These are phyloP conservation scores for Ophiostoma angusticollis DNA, from an alignment of 2,329 filamentous ascomycete species.

Conservation along the genomic window DNA sequence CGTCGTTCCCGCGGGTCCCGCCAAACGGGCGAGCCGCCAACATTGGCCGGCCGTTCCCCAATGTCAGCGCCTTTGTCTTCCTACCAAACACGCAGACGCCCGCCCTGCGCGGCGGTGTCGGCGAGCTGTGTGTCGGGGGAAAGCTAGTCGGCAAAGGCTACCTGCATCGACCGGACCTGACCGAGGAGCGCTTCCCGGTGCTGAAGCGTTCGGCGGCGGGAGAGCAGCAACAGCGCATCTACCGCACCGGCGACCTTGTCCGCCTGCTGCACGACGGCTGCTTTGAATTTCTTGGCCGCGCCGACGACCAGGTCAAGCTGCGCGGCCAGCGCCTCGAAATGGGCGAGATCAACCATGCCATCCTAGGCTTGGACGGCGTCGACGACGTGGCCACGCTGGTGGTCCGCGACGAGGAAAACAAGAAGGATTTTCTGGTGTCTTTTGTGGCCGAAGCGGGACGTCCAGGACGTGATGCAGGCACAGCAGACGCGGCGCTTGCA, in stretches of 20 bases:
- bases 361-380: slow-evolving; percentile 44
- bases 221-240: too few relatives aligned
- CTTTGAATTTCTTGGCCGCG: slow-evolving; percentile 77
- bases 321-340: slow-evolving; percentile 82
- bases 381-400: slow-evolving; percentile 68
- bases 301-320: slow-evolving; percentile 86
- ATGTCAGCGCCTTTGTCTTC: slow-evolving; percentile 75
- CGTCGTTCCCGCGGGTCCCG: slow-evolving; percentile 75
- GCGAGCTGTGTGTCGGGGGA: slow-evolving; percentile 80
- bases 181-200: slow-evolving; percentile 59
- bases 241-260: slow-evolving; percentile 82
- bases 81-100: slow-evolving; percentile 54
- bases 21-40: slow-evolving; percentile 70
- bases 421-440: slow-evolving; percentile 72
- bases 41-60: slow-evolving; percentile 75
- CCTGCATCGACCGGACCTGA: slow-evolving; percentile 67
- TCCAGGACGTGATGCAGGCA: neutral
- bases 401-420: slow-evolving; percentile 52
- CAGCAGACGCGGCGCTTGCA: slow-evolving; percentile 23
- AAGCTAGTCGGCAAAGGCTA: slow-evolving; percentile 84
- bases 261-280: slow-evolving; percentile 66
- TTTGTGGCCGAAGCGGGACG: slow-evolving; percentile 41
- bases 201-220: slow-evolving; percentile 39
- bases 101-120: slow-evolving; percentile 65
- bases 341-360: slow-evolving; percentile 78